Evolutionary conservation across 345 rosid species (phyloP).

Genomic region (Litchi chinensis): DNA sequence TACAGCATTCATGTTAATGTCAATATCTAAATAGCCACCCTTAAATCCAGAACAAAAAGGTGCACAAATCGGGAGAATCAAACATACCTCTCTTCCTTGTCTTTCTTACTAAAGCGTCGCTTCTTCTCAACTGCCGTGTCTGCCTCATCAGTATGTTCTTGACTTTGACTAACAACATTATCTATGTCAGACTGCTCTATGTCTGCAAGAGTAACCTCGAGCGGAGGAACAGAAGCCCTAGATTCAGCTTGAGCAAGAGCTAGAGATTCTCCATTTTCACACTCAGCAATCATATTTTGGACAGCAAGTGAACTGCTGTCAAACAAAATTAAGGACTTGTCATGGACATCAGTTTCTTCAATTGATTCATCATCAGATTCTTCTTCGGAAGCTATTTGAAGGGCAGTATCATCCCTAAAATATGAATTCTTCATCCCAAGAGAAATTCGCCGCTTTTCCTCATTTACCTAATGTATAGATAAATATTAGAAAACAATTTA

Average conservation of each 20-base stretch:
- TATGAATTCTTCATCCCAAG: conserved; percentile 83
- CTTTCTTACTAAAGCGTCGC: conserved; percentile 58
- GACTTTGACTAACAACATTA: conserved; percentile 32
- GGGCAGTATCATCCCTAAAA: conserved; percentile 35
- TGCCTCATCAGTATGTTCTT: conserved; percentile 34
- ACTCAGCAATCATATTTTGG: conserved; percentile 38
- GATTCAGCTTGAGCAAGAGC: conserved; percentile 64
- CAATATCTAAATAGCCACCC: not conserved
- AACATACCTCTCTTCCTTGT: conserved; percentile 72
- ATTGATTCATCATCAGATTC: conserved; percentile 48
- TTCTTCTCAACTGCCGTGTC: conserved; percentile 46
- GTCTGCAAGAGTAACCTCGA: conserved; percentile 80
- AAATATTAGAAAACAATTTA: conserved; percentile 18
- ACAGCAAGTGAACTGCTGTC: conserved; percentile 30
- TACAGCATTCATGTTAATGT: conserved; percentile 17
- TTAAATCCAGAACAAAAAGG: conserved; percentile 8
- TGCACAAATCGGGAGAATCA: not conserved
- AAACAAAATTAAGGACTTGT: conserved; percentile 19
- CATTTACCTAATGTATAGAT: conserved; percentile 56
- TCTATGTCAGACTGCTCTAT: conserved; percentile 50
- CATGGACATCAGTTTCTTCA: conserved; percentile 41
- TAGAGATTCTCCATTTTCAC: conserved; percentile 42
- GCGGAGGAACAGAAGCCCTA: conserved; percentile 81
- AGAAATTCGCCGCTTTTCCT: conserved; percentile 76
- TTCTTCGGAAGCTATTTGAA: conserved; percentile 33